Conservation (phyloP, 768 basidiomycete genomes). For the Obba rivulosa region DNA sequence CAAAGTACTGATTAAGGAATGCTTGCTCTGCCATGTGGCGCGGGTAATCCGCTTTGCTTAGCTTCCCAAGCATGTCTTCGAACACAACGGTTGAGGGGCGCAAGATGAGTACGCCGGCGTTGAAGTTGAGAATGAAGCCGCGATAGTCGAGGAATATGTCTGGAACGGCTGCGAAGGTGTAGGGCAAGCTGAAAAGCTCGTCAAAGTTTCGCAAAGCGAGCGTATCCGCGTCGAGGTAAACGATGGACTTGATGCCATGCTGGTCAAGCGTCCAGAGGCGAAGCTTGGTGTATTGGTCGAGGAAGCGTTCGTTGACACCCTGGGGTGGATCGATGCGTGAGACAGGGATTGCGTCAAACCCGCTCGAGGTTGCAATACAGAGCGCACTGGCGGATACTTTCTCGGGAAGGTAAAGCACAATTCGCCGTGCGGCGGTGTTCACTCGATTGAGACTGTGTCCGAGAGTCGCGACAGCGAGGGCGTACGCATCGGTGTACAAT, state of each 20-base stretch:
- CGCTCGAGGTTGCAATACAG: constrained; percentile 24
- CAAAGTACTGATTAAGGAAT: constrained; percentile 37
- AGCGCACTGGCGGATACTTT: constrained; percentile 24
- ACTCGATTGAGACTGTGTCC: constrained; percentile 24
- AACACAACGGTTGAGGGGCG: constrained; percentile 27
- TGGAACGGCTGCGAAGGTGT: constrained; percentile 36
- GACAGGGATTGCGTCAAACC: constrained; percentile 26
- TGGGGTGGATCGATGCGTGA: constrained; percentile 28
- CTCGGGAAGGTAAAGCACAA: constrained; percentile 28
- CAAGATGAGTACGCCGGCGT: constrained; percentile 36
- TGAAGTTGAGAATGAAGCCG: constrained; percentile 33
- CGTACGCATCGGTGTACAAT: constrained; percentile 27
- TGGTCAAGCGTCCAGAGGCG: constrained; percentile 34
- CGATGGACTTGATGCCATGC: constrained; percentile 21
- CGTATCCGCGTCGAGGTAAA: constrained; percentile 41
- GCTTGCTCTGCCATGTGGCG: constrained; percentile 34
- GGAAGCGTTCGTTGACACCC: constrained; percentile 25
- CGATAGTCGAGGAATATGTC: constrained; percentile 28
- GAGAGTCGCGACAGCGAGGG: constrained; percentile 26
- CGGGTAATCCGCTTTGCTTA: constrained; percentile 28
- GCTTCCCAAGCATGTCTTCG: constrained; percentile 22
- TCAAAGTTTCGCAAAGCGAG: constrained; percentile 38
- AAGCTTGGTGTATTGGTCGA: constrained; percentile 41
- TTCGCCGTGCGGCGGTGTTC: constrained; percentile 23
- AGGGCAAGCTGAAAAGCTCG: constrained; percentile 38